Evolutionary conservation across 2,329 filamentous ascomycete genomes (phyloP).

Genomic region (Corinectria fuckeliana): DNA sequence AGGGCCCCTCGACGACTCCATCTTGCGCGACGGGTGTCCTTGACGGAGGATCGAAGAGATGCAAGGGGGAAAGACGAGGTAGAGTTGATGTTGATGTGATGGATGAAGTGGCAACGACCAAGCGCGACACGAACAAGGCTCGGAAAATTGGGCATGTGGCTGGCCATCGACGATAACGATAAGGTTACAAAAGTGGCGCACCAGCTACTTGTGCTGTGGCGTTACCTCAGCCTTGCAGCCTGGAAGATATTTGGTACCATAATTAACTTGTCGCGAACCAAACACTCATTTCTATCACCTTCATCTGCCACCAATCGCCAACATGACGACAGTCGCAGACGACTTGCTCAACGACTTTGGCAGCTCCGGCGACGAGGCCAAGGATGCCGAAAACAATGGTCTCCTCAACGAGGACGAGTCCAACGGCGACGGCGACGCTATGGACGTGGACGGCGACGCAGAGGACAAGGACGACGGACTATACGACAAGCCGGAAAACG

Average conservation of each 20-base stretch:
- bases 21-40: conserved; percentile 50
- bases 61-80: neutral
- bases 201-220: conserved; percentile 27
- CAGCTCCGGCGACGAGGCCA: conserved; percentile 74
- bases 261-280: conserved; percentile 25
- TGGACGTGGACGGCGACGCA: conserved; percentile 48
- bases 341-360: conserved; percentile 81
- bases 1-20: conserved; percentile 91
- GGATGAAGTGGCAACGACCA: conserved; percentile 20
- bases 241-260: conserved; percentile 33
- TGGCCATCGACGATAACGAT: conserved; percentile 17
- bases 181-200: conserved; percentile 17
- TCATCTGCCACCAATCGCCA: conserved; percentile 28
- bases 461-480: conserved; percentile 60
- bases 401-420: conserved; percentile 50
- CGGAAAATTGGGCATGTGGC: conserved; percentile 33
- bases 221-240: conserved; percentile 38
- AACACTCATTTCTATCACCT: conserved; percentile 5
- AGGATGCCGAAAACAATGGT: conserved; percentile 63
- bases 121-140: conserved; percentile 36
- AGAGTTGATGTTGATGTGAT: conserved; percentile 7
- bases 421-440: conserved; percentile 59
- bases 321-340: conserved; percentile 90
- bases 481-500: conserved; percentile 49
- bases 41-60: neutral